Evolutionary conservation across 345 rosid species (phyloP).

Genomic region (Brassica rapa): DNA sequence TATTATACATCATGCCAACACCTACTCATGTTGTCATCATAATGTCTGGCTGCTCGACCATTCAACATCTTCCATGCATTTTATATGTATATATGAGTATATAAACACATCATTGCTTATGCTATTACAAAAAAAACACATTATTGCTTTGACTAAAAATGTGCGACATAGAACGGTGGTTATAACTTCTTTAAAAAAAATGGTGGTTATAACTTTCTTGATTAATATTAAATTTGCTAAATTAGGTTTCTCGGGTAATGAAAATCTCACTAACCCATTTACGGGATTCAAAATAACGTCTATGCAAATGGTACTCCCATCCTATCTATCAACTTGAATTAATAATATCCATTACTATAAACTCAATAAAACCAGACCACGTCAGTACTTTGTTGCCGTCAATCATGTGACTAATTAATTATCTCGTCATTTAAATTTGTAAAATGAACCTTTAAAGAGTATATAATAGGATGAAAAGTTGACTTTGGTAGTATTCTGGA

Average conservation of each 20-base stretch:
- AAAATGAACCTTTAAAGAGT: not conserved
- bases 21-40: constrained; percentile 30
- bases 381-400: not conserved
- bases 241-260: constrained; percentile 27
- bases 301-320: not conserved
- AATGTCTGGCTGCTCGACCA: constrained; percentile 36
- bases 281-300: not conserved
- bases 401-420: not conserved
- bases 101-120: no score
- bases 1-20: constrained; percentile 8
- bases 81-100: not conserved
- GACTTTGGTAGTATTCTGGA: constrained; percentile 22
- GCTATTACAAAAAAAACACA: not conserved
- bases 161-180: constrained; percentile 18
- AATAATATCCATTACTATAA: not conserved
- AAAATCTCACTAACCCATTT: constrained; percentile 13
- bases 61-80: not conserved
- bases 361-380: constrained; percentile 1
- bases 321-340: not conserved
- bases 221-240: constrained; percentile 9
- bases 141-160: constrained; percentile 38
- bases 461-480: not conserved
- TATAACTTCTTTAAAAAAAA: not conserved
- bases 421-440: not conserved
- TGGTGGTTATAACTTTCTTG: constrained; percentile 19